Conservation (phyloP, 495 filamentous ascomycete species). For the Opeltia flavorubescens region DNA sequence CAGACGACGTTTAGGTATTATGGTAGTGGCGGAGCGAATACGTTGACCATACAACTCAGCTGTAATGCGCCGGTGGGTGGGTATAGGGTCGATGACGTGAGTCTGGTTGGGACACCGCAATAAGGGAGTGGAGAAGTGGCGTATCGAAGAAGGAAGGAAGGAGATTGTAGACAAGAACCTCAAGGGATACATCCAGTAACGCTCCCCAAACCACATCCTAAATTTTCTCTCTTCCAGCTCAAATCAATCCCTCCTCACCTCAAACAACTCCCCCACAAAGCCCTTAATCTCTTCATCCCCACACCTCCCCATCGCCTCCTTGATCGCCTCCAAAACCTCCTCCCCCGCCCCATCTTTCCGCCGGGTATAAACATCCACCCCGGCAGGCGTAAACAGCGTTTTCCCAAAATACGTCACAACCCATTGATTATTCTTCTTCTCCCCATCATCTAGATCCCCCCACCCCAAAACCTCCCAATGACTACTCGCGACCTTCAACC, state of each 20-base stretch:
- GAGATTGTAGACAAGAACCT: too few relatives aligned
- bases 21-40: not conserved
- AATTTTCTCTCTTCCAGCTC: not conserved
- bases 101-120: not conserved
- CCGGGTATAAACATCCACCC: conserved; percentile 57
- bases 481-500: conserved; percentile 45
- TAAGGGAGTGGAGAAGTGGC: not conserved
- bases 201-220: too few relatives aligned
- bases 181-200: too few relatives aligned
- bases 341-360: conserved; percentile 34
- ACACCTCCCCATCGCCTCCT: conserved; percentile 17
- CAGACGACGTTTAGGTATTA: not conserved
- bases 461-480: conserved; percentile 67
- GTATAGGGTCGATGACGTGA: not conserved
- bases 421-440: conserved; percentile 33
- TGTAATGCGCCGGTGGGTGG: not conserved
- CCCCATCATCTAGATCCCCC: conserved; percentile 35
- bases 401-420: conserved; percentile 63
- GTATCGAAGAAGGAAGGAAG: too few relatives aligned
- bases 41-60: not conserved
- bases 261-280: conserved; percentile 25
- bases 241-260: conserved; percentile 19
- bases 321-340: conserved; percentile 31
- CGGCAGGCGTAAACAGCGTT: conserved; percentile 61
- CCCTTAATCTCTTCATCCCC: conserved; percentile 22